phyloP scores from a whole-genome alignment of 208 protist species.

The Leishmania turanica region DNA sequence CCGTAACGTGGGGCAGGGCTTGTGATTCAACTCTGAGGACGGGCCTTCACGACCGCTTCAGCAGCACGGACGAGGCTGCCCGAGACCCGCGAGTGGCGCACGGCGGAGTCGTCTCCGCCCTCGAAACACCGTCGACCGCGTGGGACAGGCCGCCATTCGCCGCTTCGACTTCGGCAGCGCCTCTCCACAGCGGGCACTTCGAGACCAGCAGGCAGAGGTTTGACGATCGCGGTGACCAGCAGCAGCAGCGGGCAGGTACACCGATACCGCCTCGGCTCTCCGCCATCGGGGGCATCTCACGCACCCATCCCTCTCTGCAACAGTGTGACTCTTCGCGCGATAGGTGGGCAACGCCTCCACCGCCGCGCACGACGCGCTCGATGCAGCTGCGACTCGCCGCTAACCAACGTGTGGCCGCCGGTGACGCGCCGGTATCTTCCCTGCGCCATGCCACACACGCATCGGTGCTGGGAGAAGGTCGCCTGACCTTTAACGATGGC shows the following conservation, averaged over 20 bases:
- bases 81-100: background rate
- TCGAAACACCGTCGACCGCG: background rate
- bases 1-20: background rate
- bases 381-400: conserved; percentile 14
- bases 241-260: background rate
- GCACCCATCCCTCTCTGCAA: background rate
- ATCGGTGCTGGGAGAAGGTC: background rate
- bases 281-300: background rate
- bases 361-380: conserved; percentile 8
- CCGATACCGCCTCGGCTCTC: background rate
- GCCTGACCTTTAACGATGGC: background rate
- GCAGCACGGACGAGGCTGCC: background rate
- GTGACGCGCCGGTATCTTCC: conserved; percentile 12
- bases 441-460: conserved; percentile 10
- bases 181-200: background rate
- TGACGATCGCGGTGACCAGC: background rate
- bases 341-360: background rate
- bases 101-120: background rate
- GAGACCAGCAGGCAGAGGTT: background rate
- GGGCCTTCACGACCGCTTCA: background rate
- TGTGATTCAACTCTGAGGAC: background rate
- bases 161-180: background rate
- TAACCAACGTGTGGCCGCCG: conserved; percentile 11
- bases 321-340: background rate
- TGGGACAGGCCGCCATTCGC: background rate